These are phyloP conservation scores for Colletotrichum eremochloae DNA, from an alignment of 2,329 filamentous ascomycete species.

Conservation along the genomic window DNA sequence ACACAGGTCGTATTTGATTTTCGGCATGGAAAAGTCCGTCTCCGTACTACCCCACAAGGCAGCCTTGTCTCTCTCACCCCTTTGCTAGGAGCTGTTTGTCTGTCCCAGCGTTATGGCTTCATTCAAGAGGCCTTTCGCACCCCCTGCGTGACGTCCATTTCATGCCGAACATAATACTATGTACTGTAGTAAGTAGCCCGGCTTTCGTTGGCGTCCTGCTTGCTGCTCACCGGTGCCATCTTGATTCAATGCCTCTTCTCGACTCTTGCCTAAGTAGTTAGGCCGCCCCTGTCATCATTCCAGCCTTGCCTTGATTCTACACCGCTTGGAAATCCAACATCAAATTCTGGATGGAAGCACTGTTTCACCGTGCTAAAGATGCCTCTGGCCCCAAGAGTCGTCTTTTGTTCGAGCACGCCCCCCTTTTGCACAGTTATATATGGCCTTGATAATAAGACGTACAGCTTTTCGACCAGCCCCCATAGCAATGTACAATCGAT, in stretches of 20 bases:
- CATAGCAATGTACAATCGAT: conserved; percentile 4
- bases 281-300: not conserved
- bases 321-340: not conserved
- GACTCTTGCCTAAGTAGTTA: not conserved
- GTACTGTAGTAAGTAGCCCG: too few relatives aligned
- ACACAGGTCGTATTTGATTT: not conserved
- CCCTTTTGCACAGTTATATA: not conserved
- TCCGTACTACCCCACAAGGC: not conserved
- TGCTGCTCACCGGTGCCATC: not conserved
- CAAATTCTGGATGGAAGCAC: not conserved
- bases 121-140: not conserved
- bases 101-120: too few relatives aligned
- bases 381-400: not conserved
- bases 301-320: conserved; percentile 4
- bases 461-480: not conserved
- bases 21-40: not conserved
- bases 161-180: not conserved
- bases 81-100: too few relatives aligned
- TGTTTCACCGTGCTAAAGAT: not conserved
- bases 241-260: not conserved
- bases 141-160: not conserved
- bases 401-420: not conserved
- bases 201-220: not conserved
- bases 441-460: not conserved
- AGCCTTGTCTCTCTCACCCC: too few relatives aligned